Conservation (phyloP, 2,329 filamentous ascomycete genomes). For the Coniochaeta ligniaria region DNA sequence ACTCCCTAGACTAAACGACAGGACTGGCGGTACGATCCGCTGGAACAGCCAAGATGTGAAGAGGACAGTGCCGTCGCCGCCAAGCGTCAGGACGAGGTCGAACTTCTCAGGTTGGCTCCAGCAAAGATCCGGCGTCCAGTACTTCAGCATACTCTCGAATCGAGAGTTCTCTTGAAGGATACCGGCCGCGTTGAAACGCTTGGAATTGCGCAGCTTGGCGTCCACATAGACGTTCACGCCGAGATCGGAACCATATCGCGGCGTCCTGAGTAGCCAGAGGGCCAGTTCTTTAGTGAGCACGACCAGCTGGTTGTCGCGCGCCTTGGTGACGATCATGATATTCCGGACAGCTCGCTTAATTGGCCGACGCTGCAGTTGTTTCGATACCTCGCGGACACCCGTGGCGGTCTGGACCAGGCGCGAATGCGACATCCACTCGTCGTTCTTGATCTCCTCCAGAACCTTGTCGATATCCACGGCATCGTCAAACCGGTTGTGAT, state of each 20-base stretch:
- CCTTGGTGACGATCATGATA: constrained; percentile 98
- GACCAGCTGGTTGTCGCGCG: constrained; percentile 88
- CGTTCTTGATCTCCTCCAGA: constrained; percentile 83
- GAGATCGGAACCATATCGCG: constrained; percentile 81
- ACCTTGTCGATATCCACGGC: constrained; percentile 93
- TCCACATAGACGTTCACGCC: constrained; percentile 98
- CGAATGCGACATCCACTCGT: constrained; percentile 88
- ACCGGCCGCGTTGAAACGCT: constrained; percentile 73
- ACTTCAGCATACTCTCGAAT: constrained; percentile 79
- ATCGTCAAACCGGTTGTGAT: constrained; percentile 94
- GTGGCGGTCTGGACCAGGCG: constrained; percentile 92
- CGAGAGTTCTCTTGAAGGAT: constrained; percentile 68
- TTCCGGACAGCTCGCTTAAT: constrained; percentile 88
- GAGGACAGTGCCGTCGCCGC: constrained; percentile 79
- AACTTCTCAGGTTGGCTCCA: constrained; percentile 92
- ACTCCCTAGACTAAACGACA: constrained; percentile 78
- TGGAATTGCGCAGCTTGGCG: constrained; percentile 81
- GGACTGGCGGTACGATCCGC: constrained; percentile 74
- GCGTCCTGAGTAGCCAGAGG: constrained; percentile 80
- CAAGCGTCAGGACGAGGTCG: constrained; percentile 83
- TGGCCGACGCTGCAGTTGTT: constrained; percentile 85
- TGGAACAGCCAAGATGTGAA: constrained; percentile 93
- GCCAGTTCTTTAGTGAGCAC: constrained; percentile 81
- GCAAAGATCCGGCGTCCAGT: constrained; percentile 95
- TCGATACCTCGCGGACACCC: constrained; percentile 89